These are phyloP conservation scores for Candida methanosorbosa DNA, from an alignment of 805 yeast genomes.

Conservation along the genomic window DNA sequence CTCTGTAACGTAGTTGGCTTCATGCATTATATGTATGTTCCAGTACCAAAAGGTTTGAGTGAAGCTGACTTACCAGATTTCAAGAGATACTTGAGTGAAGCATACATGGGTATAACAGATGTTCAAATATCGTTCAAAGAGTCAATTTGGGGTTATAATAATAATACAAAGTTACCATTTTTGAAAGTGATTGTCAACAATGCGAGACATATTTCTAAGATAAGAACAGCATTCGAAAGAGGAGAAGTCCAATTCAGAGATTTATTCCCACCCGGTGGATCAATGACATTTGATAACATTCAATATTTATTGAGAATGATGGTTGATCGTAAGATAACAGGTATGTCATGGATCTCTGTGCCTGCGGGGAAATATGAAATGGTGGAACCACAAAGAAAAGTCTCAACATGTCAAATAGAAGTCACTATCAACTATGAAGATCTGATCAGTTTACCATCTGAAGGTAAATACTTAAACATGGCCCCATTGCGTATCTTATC, in stretches of 20 bases:
- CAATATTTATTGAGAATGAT: constrained; percentile 78
- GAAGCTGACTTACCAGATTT: constrained; percentile 43
- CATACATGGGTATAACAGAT: constrained; percentile 50
- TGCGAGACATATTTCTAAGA: constrained; percentile 54
- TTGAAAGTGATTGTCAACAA: constrained; percentile 63
- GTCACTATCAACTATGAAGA: constrained; percentile 60
- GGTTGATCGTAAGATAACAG: constrained; percentile 87
- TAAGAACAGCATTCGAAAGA: constrained; percentile 77
- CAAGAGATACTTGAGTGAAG: constrained; percentile 33
- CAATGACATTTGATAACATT: constrained; percentile 82
- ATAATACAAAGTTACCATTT: constrained; percentile 70
- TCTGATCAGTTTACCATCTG: constrained; percentile 73
- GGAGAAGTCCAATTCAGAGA: constrained; percentile 65
- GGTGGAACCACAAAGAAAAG: constrained; percentile 26
- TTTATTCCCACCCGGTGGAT: constrained; percentile 49
- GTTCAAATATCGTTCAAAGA: constrained; percentile 67
- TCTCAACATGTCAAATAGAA: constrained; percentile 84
- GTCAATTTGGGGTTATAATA: constrained; percentile 89
- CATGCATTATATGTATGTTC: constrained; percentile 82
- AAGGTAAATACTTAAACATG: constrained; percentile 86
- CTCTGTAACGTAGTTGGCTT: constrained; percentile 87
- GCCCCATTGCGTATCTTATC: constrained; percentile 92
- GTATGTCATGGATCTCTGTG: constrained; percentile 95
- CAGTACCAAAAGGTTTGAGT: constrained; percentile 75
- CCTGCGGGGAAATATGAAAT: constrained; percentile 64